Evolutionary conservation across 345 rosid species (phyloP), one percentile per base, ranked within the genome.

Genomic region (Populus simonii): DNA sequence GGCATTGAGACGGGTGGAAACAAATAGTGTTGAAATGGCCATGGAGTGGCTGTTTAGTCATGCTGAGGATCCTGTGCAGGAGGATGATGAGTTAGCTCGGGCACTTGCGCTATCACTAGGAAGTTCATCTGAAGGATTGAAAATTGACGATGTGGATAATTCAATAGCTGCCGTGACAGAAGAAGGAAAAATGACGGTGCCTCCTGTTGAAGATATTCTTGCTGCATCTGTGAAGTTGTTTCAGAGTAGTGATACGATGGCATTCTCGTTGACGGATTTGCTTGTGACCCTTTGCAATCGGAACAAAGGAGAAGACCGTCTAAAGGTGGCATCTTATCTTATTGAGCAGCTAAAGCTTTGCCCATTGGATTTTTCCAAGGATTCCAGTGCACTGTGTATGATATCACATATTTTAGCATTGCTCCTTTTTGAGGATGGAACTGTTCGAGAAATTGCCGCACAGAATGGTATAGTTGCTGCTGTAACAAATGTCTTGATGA

Each of bases 11-110:
- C 88, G 96, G 73, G 94, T 92, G 79, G 98, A 93, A 85, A 87
- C 99, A 47, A 95, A 95, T 80, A 95, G 97, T 88, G 98, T 95
- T 75, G 99, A 93, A 80, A 85, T 95, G 93, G 99, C 99, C 39
- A 95, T 90, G 94, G 99, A 95, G 82, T 95, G 98, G 98, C 78
- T 95, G 74, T 82, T 90, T 83, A 91, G 82, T 86, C 94, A 95
- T 86, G 86, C 90, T 65, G 98, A 95, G 73, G 97, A 93, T 83
- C 93, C 89, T 83, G 96, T 91, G 81, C 99, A 92, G 86, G 99
- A 95, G 85, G 97, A 95, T 87, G 99, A 95, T 85, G 98, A 95
- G 81, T 85, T 95, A 75, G 99, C 99, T 72, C 93, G 88, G 61
- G 99, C 99, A 49, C 94, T 95, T 84, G 98, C 99, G 71, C 80